Evolutionary conservation across 2,329 filamentous ascomycete species (phyloP), one percentile per base, ranked within the genome.

Genomic region (Parastagonospora avenae): DNA sequence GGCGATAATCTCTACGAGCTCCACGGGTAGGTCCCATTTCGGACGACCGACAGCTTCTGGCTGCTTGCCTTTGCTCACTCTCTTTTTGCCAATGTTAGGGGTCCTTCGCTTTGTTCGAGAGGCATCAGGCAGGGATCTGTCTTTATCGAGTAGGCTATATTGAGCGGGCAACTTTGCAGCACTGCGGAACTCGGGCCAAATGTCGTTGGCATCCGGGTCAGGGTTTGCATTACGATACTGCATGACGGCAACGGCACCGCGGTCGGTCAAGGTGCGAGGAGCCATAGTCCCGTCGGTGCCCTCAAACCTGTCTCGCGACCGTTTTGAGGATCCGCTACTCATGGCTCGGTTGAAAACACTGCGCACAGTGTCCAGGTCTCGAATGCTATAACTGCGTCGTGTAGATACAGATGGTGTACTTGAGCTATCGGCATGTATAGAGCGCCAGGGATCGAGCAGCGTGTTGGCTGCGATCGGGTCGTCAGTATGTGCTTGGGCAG

Each of bases 1-100:
- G 6, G 79, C 79, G 46, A 90, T 84, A 45, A 80, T 61, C 43
- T 82, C 78, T 62, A 86, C 88, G 2, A 90, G 74, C 62, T 90
- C 87, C 5, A 83, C 76, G 0, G 87, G 86, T 1, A 90, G 55
- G 4, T 56, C 46, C 42, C 72, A 63, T 7, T 56, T 16, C 27
- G 78, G 76, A 72, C 79, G 80, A n/a, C 50, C 52, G 27, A n/a
- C 2, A 39, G 5, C 30, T 14, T 19, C 9, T 27, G 15, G 50
- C 32, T 14, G 27, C 30, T 30, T n/a, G 8, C 6, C n/a, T 31
- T 16, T 7, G 10, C 10, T 29, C 15, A 39, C 19, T 24, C 19
- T 24, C 19, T 24, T 24, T 5, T 24, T 24, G 19, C 19, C 19
- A 24, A 24, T 24, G 19, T 24, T 49, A 5, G 32, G 47, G 5